Percentiles rank a stretch among this genome's conserved stretches.
Conservation (phyloP, 1,284 basidiomycete genomes). For the Puccinia sorghi region DNA sequence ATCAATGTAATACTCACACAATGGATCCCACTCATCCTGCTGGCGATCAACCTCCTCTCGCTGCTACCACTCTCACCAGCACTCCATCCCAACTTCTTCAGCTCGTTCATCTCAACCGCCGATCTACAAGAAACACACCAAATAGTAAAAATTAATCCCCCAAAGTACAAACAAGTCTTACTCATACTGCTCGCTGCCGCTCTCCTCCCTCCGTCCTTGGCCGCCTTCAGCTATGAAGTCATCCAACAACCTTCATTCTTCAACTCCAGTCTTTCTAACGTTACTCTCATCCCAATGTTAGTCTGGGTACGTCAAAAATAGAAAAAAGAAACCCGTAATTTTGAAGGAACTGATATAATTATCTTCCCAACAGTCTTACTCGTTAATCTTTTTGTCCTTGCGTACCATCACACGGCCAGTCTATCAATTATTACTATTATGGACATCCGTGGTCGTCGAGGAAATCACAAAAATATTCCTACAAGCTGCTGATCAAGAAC, state of each 20-base stretch:
- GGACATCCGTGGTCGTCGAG: conserved; percentile 11
- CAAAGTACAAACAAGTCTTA: conserved; percentile 1
- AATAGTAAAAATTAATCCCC: background rate
- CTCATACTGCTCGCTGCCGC: background rate
- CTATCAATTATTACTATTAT: conserved; percentile 26
- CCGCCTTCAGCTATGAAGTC: conserved; percentile 9
- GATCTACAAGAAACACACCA: background rate
- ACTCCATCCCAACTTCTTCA: conserved; percentile 6
- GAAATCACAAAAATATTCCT: conserved; percentile 7
- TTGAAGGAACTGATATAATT: background rate
- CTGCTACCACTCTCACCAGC: background rate
- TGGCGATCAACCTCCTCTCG: conserved; percentile 10
- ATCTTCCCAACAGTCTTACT: conserved; percentile 13
- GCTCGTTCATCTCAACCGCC: background rate
- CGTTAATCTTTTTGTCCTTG: conserved; percentile 22
- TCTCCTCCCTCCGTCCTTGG: conserved; percentile 16
- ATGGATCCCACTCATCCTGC: conserved; percentile 10
- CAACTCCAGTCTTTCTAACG: background rate
- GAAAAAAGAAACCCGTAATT: too few species aligned
- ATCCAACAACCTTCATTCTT: background rate
- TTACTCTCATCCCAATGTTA: background rate
- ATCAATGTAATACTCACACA: background rate
- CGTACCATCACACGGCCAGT: conserved; percentile 33
- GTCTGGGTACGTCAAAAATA: conserved; percentile 26
- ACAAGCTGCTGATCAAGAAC: background rate